A percentile compares a stretch with the other conserved stretches of the same genome.
These are phyloP conservation scores for Podospora conica DNA, from an alignment of 495 filamentous ascomycete genomes.

Conservation along the genomic window DNA sequence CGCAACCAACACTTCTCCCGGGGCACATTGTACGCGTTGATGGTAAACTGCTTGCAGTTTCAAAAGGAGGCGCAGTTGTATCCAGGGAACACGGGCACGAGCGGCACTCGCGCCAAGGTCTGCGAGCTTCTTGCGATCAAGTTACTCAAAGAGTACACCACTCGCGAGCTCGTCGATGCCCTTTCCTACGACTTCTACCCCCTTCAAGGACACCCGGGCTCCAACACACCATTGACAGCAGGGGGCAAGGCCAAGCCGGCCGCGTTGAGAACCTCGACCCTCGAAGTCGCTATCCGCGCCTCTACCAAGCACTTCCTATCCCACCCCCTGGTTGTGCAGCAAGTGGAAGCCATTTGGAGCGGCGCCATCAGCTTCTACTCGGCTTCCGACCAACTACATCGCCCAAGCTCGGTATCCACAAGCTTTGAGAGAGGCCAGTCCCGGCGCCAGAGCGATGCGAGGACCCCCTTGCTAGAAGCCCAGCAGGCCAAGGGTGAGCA, in stretches of 20 bases:
- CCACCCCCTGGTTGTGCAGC: conserved; percentile 83
- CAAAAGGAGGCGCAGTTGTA: conserved; percentile 74
- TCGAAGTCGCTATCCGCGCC: conserved; percentile 86
- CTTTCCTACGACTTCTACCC: conserved; percentile 92
- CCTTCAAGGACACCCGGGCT: conserved; percentile 59
- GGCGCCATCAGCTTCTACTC: conserved; percentile 90
- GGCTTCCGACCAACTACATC: conserved; percentile 73
- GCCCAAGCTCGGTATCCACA: conserved; percentile 30
- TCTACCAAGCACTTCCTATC: conserved; percentile 84
- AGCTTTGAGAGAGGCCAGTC: conserved; percentile 17
- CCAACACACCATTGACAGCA: conserved; percentile 42
- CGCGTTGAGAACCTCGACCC: conserved; percentile 72
- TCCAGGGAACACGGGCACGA: conserved; percentile 75
- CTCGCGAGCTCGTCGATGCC: conserved; percentile 82
- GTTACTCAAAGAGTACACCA: conserved; percentile 79
- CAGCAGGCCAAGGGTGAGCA: conserved; percentile 36
- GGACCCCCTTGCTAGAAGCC: conserved; percentile 39
- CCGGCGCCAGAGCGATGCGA: conserved; percentile 29
- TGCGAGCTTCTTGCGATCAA: conserved; percentile 91
- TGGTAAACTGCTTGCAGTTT: conserved; percentile 93
- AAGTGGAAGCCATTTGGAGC: conserved; percentile 92
- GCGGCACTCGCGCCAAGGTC: conserved; percentile 74
- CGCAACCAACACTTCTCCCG: conserved; percentile 71
- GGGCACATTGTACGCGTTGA: conserved; percentile 79
- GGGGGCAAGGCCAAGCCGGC: conserved; percentile 35